A percentile compares a stretch with the other conserved stretches of the same genome.
These are phyloP conservation scores for Fusarium duplospermum DNA, from an alignment of 2,329 filamentous ascomycete species.

Conservation along the genomic window DNA sequence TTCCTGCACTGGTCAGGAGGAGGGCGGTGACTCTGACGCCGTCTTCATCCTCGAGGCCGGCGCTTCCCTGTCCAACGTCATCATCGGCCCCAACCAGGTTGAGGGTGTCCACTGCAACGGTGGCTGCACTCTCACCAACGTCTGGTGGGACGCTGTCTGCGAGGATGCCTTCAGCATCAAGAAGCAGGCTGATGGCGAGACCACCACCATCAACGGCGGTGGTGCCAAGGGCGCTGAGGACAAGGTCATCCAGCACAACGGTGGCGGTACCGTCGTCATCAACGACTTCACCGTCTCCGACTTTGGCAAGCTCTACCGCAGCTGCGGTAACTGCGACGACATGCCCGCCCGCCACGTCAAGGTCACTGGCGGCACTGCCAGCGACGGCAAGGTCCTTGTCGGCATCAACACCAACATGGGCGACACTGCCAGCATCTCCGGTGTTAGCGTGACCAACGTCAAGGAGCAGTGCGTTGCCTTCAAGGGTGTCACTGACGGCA, in stretches of 20 bases:
- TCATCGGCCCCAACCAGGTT: conserved; percentile 57
- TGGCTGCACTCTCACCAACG: conserved; percentile 56
- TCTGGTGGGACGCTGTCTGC: conserved; percentile 62
- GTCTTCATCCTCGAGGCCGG: conserved; percentile 56
- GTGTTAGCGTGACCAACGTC: conserved; percentile 33
- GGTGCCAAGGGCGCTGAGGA: conserved; percentile 57
- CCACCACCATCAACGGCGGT: conserved; percentile 57
- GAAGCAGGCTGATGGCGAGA: conserved; percentile 38
- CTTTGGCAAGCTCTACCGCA: conserved; percentile 41
- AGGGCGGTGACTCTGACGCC: conserved; percentile 52
- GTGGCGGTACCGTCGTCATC: conserved; percentile 37
- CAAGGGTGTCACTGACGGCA: conserved; percentile 40
- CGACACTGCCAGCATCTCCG: conserved; percentile 45
- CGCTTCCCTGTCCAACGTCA: conserved; percentile 59
- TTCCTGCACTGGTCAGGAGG: conserved; percentile 41
- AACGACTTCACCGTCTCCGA: conserved; percentile 40
- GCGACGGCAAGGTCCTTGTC: conserved; percentile 52
- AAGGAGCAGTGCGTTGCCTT: conserved; percentile 35
- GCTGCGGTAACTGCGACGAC: conserved; percentile 55
- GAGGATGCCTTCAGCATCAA: conserved; percentile 56
- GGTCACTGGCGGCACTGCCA: conserved; percentile 53
- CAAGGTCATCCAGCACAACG: conserved; percentile 42
- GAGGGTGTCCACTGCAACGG: conserved; percentile 61
- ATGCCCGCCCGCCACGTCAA: conserved; percentile 56
- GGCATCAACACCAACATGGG: conserved; percentile 58